These are phyloP conservation scores for Hibiscus tridactylites DNA, from an alignment of 345 rosid species.

Conservation along the genomic window DNA sequence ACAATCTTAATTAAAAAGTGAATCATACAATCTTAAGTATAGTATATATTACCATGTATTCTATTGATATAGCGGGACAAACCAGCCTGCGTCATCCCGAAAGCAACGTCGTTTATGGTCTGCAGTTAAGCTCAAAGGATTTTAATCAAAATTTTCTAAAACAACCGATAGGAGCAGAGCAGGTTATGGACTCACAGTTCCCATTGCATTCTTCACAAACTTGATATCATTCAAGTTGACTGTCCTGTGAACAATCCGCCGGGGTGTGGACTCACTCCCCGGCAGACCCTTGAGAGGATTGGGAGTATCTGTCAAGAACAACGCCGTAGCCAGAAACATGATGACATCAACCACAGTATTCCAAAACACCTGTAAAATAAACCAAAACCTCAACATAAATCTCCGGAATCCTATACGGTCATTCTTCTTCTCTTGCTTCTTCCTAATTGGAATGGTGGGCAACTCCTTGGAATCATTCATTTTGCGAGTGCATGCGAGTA, in stretches of 20 bases:
- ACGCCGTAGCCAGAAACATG: conserved; percentile 23
- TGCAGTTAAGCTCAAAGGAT: conserved; percentile 10
- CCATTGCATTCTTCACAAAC: conserved; percentile 28
- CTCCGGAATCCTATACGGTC: not conserved
- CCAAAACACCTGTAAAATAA: conserved; percentile 10
- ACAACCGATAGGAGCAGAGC: not conserved
- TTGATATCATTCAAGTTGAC: conserved; percentile 29
- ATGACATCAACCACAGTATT: conserved; percentile 19
- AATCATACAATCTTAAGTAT: not conserved
- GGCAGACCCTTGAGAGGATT: conserved; percentile 25
- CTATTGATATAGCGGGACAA: conserved; percentile 28
- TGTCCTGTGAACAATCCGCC: conserved; percentile 24
- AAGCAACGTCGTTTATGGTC: conserved; percentile 36
- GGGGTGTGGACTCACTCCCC: conserved; percentile 25
- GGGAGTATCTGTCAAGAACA: conserved; percentile 22
- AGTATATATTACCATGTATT: too few relatives aligned
- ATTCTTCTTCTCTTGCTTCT: conserved; percentile 8
- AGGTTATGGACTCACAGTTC: conserved; percentile 17
- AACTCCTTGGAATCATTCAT: conserved; percentile 19
- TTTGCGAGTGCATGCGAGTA: conserved; percentile 30
- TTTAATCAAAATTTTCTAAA: not conserved
- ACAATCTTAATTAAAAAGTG: not conserved
- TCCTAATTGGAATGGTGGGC: conserved; percentile 21
- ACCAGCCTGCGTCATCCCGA: conserved; percentile 37
- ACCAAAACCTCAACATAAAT: not conserved